Evolutionary conservation across 805 yeast species (phyloP).

Genomic region (Brettanomyces sp.): DNA sequence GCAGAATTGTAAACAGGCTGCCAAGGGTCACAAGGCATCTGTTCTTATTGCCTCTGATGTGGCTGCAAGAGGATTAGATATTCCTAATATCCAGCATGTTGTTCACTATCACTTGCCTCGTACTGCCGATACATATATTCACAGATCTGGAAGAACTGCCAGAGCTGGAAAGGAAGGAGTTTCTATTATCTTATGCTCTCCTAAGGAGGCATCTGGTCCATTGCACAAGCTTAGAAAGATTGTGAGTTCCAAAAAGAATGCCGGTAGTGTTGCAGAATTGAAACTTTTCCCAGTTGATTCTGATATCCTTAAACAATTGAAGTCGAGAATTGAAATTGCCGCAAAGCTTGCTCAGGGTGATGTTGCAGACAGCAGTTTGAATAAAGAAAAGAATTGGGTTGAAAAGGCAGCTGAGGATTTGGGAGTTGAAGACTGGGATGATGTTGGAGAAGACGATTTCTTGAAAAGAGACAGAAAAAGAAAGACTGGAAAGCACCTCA

Average conservation of each 20-base stretch:
- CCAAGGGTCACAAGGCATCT: conserved; percentile 38
- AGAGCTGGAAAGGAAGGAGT: conserved; percentile 93
- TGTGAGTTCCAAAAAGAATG: conserved; percentile 19
- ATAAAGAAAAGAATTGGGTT: conserved; percentile 73
- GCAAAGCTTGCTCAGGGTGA: conserved; percentile 68
- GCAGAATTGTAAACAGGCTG: conserved; percentile 28
- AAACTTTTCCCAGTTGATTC: conserved; percentile 68
- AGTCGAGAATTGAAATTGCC: conserved; percentile 60
- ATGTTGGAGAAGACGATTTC: conserved; percentile 62
- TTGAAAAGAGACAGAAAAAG: conserved; percentile 54
- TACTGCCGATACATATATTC: conserved; percentile 88
- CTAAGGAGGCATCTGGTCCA: conserved; percentile 89
- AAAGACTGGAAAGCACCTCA: conserved; percentile 42
- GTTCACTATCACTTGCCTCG: conserved; percentile 94
- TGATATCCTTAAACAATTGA: conserved; percentile 61
- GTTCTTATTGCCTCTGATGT: conserved; percentile 92
- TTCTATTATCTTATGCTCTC: conserved; percentile 87
- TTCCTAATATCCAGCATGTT: conserved; percentile 83
- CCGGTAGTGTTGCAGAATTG: conserved; percentile 34
- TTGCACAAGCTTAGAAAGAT: conserved; percentile 63
- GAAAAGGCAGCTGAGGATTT: conserved; percentile 88
- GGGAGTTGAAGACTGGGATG: conserved; percentile 66
- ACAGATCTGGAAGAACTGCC: conserved; percentile 97
- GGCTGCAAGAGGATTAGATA: conserved; percentile 96
- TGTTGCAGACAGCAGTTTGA: conserved; percentile 40